Evolutionary conservation across 129 eudicot genomes (phyloP).

Genomic region (Flaveria sonorensis): DNA sequence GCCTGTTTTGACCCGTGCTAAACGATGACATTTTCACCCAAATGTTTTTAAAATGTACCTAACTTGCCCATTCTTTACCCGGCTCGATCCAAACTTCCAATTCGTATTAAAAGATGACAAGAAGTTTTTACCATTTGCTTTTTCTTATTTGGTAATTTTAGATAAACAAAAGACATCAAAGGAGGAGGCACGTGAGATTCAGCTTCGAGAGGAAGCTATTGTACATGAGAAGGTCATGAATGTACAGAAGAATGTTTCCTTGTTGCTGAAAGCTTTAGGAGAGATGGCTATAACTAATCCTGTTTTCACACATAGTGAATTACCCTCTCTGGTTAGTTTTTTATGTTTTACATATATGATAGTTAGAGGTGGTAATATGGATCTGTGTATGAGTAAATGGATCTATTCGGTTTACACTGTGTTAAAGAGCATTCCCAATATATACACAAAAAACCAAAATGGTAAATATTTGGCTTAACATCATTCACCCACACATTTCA

Average conservation of each 20-base stretch:
- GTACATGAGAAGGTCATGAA: slow-evolving; percentile 69
- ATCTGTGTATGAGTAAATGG: neutral
- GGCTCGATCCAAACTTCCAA: neutral
- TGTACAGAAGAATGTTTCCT: slow-evolving; percentile 71
- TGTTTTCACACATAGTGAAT: slow-evolving; percentile 89
- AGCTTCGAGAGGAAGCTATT: slow-evolving; percentile 75
- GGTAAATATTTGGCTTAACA: neutral
- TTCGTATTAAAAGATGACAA: neutral
- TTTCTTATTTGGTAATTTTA: slow-evolving; percentile 36
- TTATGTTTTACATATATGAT: neutral
- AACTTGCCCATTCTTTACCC: neutral
- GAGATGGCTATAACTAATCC: slow-evolving; percentile 90
- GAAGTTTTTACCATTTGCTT: neutral
- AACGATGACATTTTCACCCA: neutral
- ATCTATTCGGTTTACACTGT: neutral
- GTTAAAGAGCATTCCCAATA: neutral
- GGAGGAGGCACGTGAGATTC: slow-evolving; percentile 98
- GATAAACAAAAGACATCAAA: slow-evolving; percentile 95
- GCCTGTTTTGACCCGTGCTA: neutral
- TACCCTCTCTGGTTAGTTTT: slow-evolving; percentile 81
- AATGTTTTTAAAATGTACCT: neutral
- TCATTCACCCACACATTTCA: neutral
- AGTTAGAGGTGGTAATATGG: neutral
- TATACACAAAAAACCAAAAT: neutral
- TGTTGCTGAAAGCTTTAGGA: slow-evolving; percentile 86